Percentiles rank a stretch among this genome's conserved stretches.
Conservation (phyloP, 345 rosid species). For the Syzygium oleosum region DNA sequence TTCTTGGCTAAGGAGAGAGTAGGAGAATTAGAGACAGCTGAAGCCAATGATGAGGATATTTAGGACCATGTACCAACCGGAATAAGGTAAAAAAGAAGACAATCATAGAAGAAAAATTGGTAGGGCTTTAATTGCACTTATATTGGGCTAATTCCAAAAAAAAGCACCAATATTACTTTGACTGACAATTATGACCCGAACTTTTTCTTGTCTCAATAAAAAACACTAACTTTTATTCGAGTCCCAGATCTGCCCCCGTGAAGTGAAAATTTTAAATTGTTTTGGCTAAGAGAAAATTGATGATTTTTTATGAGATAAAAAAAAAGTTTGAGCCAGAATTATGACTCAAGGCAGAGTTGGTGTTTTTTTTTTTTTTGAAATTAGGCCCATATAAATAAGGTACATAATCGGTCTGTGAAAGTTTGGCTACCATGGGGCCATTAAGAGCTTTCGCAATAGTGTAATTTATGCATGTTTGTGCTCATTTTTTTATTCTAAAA, state of each 20-base stretch:
- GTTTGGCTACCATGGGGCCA: not conserved
- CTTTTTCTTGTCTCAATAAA: no score
- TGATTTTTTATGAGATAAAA: no score
- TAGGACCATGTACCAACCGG: not conserved
- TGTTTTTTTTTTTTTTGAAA: no score
- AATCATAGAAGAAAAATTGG: not conserved
- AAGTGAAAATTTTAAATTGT: no score
- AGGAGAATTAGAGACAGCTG: not conserved
- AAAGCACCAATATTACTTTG: no score
- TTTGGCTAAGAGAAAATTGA: no score
- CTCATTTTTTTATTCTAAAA: not conserved
- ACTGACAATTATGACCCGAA: no score
- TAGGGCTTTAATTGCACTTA: not conserved
- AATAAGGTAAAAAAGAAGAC: not conserved
- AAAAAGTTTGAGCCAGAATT: no score
- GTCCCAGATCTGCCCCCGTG: no score
- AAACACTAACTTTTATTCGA: no score
- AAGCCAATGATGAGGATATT: not conserved
- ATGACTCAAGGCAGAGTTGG: no score
- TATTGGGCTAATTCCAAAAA: no score
- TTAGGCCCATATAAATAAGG: not conserved
- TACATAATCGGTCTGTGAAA: not conserved
- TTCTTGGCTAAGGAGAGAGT: not conserved
- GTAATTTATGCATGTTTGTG: not conserved
- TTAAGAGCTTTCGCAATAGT: not conserved